Conservation (phyloP, 345 rosid species). For the Eucalyptus pauciflora region DNA sequence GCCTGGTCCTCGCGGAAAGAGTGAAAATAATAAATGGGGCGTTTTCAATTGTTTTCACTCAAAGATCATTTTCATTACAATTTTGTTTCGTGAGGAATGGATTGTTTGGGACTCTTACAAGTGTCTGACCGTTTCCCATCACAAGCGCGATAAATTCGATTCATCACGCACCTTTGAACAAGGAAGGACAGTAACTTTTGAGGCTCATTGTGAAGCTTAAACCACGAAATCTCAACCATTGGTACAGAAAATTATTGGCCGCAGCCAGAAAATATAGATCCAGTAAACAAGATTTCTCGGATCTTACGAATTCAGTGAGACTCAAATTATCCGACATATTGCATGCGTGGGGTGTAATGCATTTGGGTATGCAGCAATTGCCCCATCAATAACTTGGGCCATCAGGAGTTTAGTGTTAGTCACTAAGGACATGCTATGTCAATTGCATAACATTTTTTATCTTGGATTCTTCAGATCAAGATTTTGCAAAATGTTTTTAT, state of each 20-base stretch:
- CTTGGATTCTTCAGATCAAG: background rate
- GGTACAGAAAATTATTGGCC: background rate
- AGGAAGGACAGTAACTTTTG: background rate
- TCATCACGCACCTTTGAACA: background rate
- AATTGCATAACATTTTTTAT: background rate
- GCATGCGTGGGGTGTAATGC: background rate
- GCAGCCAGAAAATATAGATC: background rate
- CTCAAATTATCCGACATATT: background rate
- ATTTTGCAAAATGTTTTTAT: background rate
- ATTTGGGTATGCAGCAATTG: background rate
- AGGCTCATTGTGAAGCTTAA: background rate
- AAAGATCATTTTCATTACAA: background rate
- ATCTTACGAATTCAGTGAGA: background rate
- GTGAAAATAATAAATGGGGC: background rate
- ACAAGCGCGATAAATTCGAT: background rate
- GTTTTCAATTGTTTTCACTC: background rate
- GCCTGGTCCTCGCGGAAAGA: background rate
- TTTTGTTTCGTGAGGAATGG: background rate
- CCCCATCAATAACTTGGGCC: background rate
- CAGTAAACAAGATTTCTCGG: background rate
- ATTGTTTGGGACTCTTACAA: background rate
- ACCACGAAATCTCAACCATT: background rate
- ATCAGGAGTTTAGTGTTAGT: background rate
- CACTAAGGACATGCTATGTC: background rate
- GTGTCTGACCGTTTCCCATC: background rate